Percentiles rank a stretch among this genome's conserved stretches.
phyloP scores from a whole-genome alignment of 345 rosid genomes.

The Sisymbrium altissimum region DNA sequence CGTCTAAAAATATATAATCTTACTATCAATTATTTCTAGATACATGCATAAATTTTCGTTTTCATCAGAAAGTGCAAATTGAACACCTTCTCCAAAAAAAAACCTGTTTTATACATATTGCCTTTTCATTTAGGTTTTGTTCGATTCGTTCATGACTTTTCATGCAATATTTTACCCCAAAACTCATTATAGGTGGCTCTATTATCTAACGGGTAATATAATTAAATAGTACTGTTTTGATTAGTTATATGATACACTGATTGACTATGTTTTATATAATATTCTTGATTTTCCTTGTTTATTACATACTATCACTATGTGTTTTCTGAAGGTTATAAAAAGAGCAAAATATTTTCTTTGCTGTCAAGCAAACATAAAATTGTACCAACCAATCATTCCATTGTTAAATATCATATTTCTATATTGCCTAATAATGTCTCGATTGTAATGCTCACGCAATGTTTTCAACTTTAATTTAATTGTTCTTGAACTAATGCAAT shows the following conservation, averaged over 20 bases:
- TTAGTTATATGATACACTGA: neutral
- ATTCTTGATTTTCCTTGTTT: neutral
- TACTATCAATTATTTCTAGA: neutral
- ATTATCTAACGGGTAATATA: neutral
- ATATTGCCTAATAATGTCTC: conserved; percentile 21
- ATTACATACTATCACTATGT: neutral
- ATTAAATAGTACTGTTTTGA: neutral
- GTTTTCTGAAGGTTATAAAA: neutral
- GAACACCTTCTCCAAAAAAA: neutral
- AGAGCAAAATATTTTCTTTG: neutral
- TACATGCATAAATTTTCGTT: too few relatives aligned
- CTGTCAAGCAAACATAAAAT: conserved; percentile 28
- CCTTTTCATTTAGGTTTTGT: neutral
- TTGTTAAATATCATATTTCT: neutral
- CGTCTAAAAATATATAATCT: neutral
- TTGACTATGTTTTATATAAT: neutral
- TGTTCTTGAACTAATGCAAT: neutral
- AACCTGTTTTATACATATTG: neutral
- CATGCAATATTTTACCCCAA: neutral
- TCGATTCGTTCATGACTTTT: neutral
- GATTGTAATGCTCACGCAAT: conserved; percentile 10
- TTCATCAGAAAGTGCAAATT: too few relatives aligned
- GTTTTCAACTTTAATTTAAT: neutral
- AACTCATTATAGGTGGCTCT: neutral
- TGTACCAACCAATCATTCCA: conserved; percentile 23